Evolutionary conservation across 805 yeast genomes (phyloP).

Genomic region (Grigorovia transvaalensis): DNA sequence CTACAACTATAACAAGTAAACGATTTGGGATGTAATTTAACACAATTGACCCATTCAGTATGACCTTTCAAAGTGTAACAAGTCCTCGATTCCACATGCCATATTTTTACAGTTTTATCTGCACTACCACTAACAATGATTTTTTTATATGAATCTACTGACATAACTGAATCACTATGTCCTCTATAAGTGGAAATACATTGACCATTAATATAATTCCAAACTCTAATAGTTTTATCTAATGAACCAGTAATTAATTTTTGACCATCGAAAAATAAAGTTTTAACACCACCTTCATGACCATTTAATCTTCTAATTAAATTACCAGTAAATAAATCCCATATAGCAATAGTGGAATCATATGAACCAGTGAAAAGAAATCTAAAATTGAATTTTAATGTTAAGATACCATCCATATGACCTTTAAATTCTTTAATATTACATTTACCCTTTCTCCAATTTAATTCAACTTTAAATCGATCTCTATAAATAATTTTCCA

Average conservation of each 20-base stretch:
- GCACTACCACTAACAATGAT: slow-evolving; percentile 89
- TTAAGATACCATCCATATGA: slow-evolving; percentile 81
- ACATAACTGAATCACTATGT: slow-evolving; percentile 74
- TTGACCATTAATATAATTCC: slow-evolving; percentile 93
- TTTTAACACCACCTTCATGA: slow-evolving; percentile 80
- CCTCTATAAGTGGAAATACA: slow-evolving; percentile 92
- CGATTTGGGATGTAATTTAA: slow-evolving; percentile 72
- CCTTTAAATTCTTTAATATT: slow-evolving; percentile 57
- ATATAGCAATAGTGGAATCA: slow-evolving; percentile 82
- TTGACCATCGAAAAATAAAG: slow-evolving; percentile 76
- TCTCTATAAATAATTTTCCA: slow-evolving; percentile 95
- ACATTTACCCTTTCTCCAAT: slow-evolving; percentile 84
- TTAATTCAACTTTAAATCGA: slow-evolving; percentile 80
- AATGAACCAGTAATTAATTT: slow-evolving; percentile 87
- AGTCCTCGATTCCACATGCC: slow-evolving; percentile 92
- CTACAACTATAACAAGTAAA: slow-evolving; percentile 76
- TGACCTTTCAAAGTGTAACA: slow-evolving; percentile 92
- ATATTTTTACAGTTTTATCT: slow-evolving; percentile 82
- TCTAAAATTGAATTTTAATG: slow-evolving; percentile 75
- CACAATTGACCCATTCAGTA: slow-evolving; percentile 83
- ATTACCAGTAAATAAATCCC: slow-evolving; percentile 80
- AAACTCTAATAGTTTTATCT: slow-evolving; percentile 84
- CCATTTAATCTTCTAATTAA: slow-evolving; percentile 70
- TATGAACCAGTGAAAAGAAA: slow-evolving; percentile 83
- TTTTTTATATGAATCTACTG: slow-evolving; percentile 72